Base-by-base conservation (phyloP, 2,329 filamentous ascomycete species). In the Trichoderma semiorbis region DNA sequence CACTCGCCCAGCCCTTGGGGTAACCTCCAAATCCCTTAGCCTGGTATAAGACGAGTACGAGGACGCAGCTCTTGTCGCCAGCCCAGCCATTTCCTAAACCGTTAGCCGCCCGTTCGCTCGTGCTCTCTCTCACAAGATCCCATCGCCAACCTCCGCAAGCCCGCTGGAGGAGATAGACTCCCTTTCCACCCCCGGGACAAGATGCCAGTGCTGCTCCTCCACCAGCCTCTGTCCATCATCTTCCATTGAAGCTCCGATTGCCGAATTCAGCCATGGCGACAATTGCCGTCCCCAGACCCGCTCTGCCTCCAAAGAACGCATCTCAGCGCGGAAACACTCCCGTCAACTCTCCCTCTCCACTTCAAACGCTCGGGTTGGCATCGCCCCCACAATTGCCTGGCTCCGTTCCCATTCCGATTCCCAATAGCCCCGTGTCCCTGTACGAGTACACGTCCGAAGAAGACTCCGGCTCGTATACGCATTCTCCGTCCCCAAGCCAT, bases 391-490 rank as follows among this genome's bases (percentile, higher is more conserved):
- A 76, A 61, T 76, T 69, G 30, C 26, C 73, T 73, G 72, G 73
- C 77, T 80, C 73, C 74, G 79, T 72, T 73, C 76, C 92, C 7
- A 85, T 96, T n/a, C 64, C 70, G 30, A 67, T 72, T 28, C 93
- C 94, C 11, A 97, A 97, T 83, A 97, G 96, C 81, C 94, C 97
- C 81, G 86, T 97, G 28, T 94, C 95, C n/a, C 85, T 91, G 76
- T 97, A 94, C 82, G 92, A 91, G 76, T 97, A 94, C 82, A 92
- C 94, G n/a, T 89, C 94, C 1, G 94, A 94, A 69, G 84, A 85
- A 76, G 86, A 85, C 72, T 85, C 88, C 62, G 86, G 87, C 76
- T 36, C 47, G 21, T 67, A 67, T 28, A 90, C 90, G 36, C 90
- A 90, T 63, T 89, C 89, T 8, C 85, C 89, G 18, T 94, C 93